These are phyloP conservation scores for Hericium erinaceus DNA, from an alignment of 768 basidiomycete genomes.

Conservation along the genomic window DNA sequence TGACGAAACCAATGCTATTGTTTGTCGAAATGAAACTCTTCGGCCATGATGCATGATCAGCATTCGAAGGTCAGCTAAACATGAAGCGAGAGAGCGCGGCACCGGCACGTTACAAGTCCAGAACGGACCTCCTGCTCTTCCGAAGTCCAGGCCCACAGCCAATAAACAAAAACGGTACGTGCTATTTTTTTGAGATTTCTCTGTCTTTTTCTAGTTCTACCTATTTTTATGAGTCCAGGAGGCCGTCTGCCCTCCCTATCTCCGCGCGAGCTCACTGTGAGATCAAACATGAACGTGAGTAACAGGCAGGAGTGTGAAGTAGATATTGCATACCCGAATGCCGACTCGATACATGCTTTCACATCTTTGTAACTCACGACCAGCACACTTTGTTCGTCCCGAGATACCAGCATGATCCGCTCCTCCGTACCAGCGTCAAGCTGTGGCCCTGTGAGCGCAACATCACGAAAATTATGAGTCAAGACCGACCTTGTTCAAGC, in stretches of 20 bases:
- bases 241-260: slow-evolving; percentile 8
- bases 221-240: slow-evolving; percentile 35
- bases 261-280: slow-evolving; percentile 37
- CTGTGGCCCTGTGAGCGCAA: slow-evolving; percentile 28
- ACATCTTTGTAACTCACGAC: slow-evolving; percentile 91
- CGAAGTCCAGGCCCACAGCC: not conserved
- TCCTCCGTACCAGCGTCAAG: slow-evolving; percentile 93
- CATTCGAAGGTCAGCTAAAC: too few relatives aligned
- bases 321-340: slow-evolving; percentile 51
- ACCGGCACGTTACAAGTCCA: too few relatives aligned
- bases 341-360: slow-evolving; percentile 74
- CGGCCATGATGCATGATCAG: too few relatives aligned
- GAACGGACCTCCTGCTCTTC: too few relatives aligned
- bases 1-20: too few relatives aligned
- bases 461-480: not conserved
- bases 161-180: not conserved
- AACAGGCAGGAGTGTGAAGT: not conserved
- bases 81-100: too few relatives aligned
- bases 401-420: slow-evolving; percentile 85
- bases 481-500: slow-evolving; percentile 77
- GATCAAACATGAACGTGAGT: too few relatives aligned
- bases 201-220: slow-evolving; percentile 63
- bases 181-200: slow-evolving; percentile 37
- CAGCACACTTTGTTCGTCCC: slow-evolving; percentile 94
- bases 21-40: too few relatives aligned